A percentile compares a stretch with the other conserved stretches of the same genome.
phyloP scores from a whole-genome alignment of 1,284 basidiomycete species.

The Filobasidium uniguttulatum region DNA sequence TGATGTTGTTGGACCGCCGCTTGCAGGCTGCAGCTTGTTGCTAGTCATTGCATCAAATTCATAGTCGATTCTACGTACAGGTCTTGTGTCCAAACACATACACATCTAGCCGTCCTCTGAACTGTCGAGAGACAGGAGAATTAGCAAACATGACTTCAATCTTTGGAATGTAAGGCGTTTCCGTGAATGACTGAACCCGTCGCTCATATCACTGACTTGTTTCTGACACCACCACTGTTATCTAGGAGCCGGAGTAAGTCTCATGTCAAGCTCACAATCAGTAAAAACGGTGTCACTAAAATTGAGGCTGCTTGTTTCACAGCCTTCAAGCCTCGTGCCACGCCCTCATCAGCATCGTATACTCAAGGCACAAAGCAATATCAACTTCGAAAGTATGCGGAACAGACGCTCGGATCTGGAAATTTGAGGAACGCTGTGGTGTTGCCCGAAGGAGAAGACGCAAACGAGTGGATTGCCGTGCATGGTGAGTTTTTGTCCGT shows the following conservation, averaged over 20 bases:
- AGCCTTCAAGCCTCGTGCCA: constrained; percentile 92
- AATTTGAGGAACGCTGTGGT: constrained; percentile 79
- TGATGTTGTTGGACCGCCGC: too few species aligned
- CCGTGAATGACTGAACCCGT: too few species aligned
- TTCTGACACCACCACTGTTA: not conserved
- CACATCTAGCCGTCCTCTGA: too few species aligned
- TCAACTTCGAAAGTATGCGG: constrained; percentile 90
- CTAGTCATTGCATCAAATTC: too few species aligned
- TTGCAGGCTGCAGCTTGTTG: too few species aligned
- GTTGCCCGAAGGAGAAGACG: constrained; percentile 84
- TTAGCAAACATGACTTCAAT: not conserved
- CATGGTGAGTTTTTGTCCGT: constrained; percentile 53
- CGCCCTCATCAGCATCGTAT: constrained; percentile 40
- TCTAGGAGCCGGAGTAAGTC: not conserved
- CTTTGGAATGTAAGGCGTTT: not conserved
- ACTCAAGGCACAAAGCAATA: constrained; percentile 87
- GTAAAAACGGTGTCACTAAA: too few species aligned
- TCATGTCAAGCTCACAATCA: too few species aligned
- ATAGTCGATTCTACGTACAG: too few species aligned
- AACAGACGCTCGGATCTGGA: constrained; percentile 88
- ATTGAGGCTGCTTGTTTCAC: too few species aligned
- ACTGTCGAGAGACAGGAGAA: too few species aligned
- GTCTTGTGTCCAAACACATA: too few species aligned
- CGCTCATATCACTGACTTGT: not conserved
- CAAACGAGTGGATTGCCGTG: constrained; percentile 92